These are phyloP conservation scores for Curvularia sp. DNA, from an alignment of 2,329 filamentous ascomycete genomes.

Conservation along the genomic window DNA sequence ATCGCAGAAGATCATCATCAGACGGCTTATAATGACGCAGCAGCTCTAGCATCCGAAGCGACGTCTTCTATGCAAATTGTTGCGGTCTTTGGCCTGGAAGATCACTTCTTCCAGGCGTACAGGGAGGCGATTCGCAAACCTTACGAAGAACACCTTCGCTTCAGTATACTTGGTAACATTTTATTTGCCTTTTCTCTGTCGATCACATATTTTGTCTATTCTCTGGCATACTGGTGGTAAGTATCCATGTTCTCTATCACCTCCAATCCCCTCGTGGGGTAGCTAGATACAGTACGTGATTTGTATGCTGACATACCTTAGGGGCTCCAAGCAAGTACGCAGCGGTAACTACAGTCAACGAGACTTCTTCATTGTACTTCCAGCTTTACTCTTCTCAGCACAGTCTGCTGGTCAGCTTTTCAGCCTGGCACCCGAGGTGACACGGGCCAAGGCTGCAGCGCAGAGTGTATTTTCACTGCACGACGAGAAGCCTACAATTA, in stretches of 20 bases:
- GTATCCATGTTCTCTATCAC: conserved; percentile 7
- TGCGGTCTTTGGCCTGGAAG: conserved; percentile 53
- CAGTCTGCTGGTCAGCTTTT: conserved; percentile 57
- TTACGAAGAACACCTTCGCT: conserved; percentile 50
- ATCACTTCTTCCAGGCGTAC: conserved; percentile 50
- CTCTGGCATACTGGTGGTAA: conserved; percentile 58
- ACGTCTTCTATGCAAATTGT: conserved; percentile 70
- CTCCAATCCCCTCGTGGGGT: too few relatives aligned
- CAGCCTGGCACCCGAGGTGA: conserved; percentile 55
- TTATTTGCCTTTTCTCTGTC: conserved; percentile 55
- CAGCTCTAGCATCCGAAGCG: conserved; percentile 71
- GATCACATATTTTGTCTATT: conserved; percentile 58
- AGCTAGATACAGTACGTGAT: not conserved
- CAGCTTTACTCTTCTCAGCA: conserved; percentile 56
- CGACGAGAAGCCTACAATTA: conserved; percentile 51
- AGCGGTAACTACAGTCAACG: conserved; percentile 51
- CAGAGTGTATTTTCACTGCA: conserved; percentile 54
- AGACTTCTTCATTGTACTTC: conserved; percentile 56
- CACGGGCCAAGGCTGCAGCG: conserved; percentile 54
- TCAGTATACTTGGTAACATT: conserved; percentile 52
- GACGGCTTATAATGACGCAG: conserved; percentile 68
- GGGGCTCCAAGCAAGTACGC: conserved; percentile 53
- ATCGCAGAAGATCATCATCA: conserved; percentile 69
- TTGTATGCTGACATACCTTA: conserved; percentile 5
- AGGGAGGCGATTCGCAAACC: conserved; percentile 49